Evolutionary conservation across 768 basidiomycete genomes (phyloP).

Genomic region (Russula dissimulans): DNA sequence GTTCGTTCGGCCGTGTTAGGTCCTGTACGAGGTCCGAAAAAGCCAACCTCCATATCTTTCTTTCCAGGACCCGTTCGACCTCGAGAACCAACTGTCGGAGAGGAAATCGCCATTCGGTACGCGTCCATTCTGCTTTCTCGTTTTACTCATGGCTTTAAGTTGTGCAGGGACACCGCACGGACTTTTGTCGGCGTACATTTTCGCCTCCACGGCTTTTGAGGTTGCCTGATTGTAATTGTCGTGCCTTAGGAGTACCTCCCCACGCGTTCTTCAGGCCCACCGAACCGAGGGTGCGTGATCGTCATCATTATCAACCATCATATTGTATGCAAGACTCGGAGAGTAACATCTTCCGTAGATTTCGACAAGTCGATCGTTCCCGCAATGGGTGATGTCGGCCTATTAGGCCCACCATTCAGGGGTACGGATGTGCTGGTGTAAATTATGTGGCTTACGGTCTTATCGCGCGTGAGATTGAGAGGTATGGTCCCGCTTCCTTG

Average conservation of each 20-base stretch:
- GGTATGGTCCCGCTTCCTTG: conserved; percentile 36
- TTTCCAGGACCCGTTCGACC: conserved; percentile 68
- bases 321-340: background rate
- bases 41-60: background rate
- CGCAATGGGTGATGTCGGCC: conserved; percentile 88
- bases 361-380: conserved; percentile 69
- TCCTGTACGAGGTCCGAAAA: background rate
- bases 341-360: conserved; percentile 34
- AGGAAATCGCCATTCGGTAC: conserved; percentile 83
- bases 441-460: conserved; percentile 91
- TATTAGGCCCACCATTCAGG: conserved; percentile 90
- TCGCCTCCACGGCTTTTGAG: background rate
- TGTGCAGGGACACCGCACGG: conserved; percentile 63
- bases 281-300: conserved; percentile 64
- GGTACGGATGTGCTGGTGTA: conserved; percentile 89
- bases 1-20: no score
- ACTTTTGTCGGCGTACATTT: conserved; percentile 58
- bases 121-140: conserved; percentile 12
- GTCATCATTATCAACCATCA: background rate
- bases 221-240: background rate
- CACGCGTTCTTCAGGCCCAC: conserved; percentile 86
- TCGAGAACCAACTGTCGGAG: conserved; percentile 81
- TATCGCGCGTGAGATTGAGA: conserved; percentile 88
- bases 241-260: conserved; percentile 63
- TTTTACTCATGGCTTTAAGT: background rate